Evolutionary conservation across 1,284 basidiomycete genomes (phyloP), one percentile per base, ranked within the genome.

Genomic region (Exobasidium rhododendri): DNA sequence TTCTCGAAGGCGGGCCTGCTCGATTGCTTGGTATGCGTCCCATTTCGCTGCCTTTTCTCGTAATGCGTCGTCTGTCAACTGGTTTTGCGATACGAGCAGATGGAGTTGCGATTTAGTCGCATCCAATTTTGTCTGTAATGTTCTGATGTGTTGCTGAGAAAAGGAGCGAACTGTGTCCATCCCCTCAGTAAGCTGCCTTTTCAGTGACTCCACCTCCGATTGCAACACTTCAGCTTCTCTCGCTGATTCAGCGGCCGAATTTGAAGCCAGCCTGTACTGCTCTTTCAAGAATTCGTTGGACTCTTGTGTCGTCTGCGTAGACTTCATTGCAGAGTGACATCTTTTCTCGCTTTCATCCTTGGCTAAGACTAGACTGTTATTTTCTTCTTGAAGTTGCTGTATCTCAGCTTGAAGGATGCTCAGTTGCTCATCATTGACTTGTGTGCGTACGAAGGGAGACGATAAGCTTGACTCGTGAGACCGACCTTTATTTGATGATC

Each of bases 31-130:
- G 17, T 26, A 20, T 40, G 52, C 52, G 29, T 55, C 52, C 52
- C 52, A 55, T 26, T n/a, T 6, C 17, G 52, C 52, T 29, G 52
- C 52, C 28, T 55, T 55, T 5, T 29, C n/a, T 26, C 52, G 20
- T 11, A 55, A 24, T 6, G 14, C 52, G 28, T 55, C 29, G 52
- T 31, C 26, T 2, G 52, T 55, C 29, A 35, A 26, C 13, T 26
- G 32, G 35, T 55, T 55, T 17, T 55, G 52, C 4, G n/a, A 13
- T 3, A 22, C 22, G n/a, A 55, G 52, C 29, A 55, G 17, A 20
- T 44, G 13, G 3, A 55, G 4, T 44, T 55, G 4, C 2, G 20
- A 20, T 6, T 20, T 32, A 20, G 30, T 22, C 35, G 14, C 20
- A 3, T 26, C 13, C 11, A 55, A 20, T 26, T 55, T 35, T 2